Conservation (phyloP, 371 early-diverging fungal species). For the Rhizopus arrhizus region DNA sequence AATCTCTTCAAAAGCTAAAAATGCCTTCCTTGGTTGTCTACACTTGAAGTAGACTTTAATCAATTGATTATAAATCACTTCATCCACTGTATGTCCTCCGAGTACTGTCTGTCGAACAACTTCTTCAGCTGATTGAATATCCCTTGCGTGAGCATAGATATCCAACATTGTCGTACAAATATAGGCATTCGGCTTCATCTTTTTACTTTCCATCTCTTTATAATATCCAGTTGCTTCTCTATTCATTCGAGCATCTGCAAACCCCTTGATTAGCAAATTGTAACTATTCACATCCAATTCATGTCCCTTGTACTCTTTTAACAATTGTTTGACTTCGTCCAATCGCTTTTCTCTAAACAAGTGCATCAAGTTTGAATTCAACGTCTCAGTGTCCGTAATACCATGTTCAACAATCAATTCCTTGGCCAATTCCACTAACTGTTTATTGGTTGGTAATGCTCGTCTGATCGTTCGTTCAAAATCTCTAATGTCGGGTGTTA, state of each 20-base stretch:
- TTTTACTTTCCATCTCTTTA: constrained; percentile 32
- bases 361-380: constrained; percentile 39
- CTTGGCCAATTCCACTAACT: constrained; percentile 27
- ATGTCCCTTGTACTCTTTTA: constrained; percentile 15
- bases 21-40: constrained; percentile 31
- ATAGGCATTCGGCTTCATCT: constrained; percentile 29
- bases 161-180: constrained; percentile 39
- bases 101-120: constrained; percentile 29
- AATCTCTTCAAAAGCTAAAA: constrained; percentile 37
- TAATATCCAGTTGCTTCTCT: constrained; percentile 37
- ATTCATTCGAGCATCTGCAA: constrained; percentile 26
- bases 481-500: constrained; percentile 38
- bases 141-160: constrained; percentile 35
- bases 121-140: constrained; percentile 33
- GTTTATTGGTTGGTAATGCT: constrained; percentile 36
- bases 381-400: constrained; percentile 21
- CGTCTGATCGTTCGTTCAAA: constrained; percentile 46
- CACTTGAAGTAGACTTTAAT: constrained; percentile 49
- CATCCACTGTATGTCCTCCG: constrained; percentile 37
- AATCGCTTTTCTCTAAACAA: constrained; percentile 29
- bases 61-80: constrained; percentile 38
- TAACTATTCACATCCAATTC: constrained; percentile 38
- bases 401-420: constrained; percentile 31
- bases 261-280: constrained; percentile 41
- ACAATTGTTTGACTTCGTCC: constrained; percentile 30